Evolutionary conservation across 1,284 basidiomycete species (phyloP), one percentile per base, ranked within the genome.

Genomic region (Puccinia novopanici): DNA sequence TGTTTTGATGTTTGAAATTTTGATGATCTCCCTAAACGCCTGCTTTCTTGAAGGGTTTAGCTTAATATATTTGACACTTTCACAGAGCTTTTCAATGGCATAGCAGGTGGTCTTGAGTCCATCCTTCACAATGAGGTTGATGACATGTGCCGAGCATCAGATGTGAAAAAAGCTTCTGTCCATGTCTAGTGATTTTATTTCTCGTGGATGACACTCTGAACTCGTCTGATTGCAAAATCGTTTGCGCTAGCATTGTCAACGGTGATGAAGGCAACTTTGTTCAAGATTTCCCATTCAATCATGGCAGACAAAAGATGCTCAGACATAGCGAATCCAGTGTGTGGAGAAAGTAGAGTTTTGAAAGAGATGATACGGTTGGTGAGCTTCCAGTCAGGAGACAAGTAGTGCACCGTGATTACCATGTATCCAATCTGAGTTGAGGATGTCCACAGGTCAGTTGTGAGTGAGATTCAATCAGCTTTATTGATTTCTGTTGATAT

Each of bases 91-190:
- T 24, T 19, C 27, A 15, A 65, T 65, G 30, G 61, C 3, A 8
- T 34, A 8, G 8, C 2, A 40, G 8, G 19, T 42, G 15, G 10
- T 40, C 8, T 65, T 37, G 30, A 65, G 61, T 12, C 61, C 61
- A 40, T 65, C 61, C 40, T 65, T 65, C 9, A 65, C 30, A 37
- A 65, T 19, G 5, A 65, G 34, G n/a, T 65, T 65, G 30, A 65
- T 65, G 2, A 65, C 22, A 17, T 65, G 61, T n/a, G 40, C 22
- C 34, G 40, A 4, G 17, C 61, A 65, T 22, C 61, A 9, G 22
- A 24, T 42, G 12, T n/a, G n/a, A n/a, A n/a, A n/a, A n/a, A n/a
- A n/a, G n/a, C n/a, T n/a, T n/a, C n/a, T n/a, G n/a, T n/a, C 40
- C 40, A 65, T 65, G 8, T 3, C 37, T 17, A 2, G 5, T 4